Base-by-base conservation (phyloP, 345 rosid genomes). In the Corchorus olitorius region DNA sequence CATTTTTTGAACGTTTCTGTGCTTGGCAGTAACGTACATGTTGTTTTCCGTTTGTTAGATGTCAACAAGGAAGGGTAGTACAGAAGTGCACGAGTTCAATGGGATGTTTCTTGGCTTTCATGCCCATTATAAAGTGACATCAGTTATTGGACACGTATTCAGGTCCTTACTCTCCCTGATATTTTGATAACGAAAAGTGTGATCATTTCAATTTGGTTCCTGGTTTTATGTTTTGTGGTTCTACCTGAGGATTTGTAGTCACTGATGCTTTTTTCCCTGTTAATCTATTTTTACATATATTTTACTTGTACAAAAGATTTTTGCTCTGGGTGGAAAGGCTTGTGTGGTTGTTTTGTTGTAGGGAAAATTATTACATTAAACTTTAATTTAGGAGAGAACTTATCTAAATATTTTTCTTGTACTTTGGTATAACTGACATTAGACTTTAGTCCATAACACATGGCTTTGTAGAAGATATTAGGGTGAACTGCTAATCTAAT, bases 101-200 rank as follows among this genome's bases (percentile, higher is more conserved):
- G 94, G 93, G 58, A 74, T 39, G 64, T 95, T 95, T 86, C 84
- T 84, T 50, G 94, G 96, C 19, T 86, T 79, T 77, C 79, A 73
- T 13, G 93, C 84, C 1, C 87, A 85, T 60, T 89, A 76, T 65
- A 86, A 86, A 91, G 92, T 95, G 15, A 93, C 99, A 53, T 95
- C 98, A 53, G 99, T 95, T 14, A 87, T 87, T 27, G 98, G 99
- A 46, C 99, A 95, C 82, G 94, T 95, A 77, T 95, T 95, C 93
- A 91, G 99, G 99, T 94, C 54, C 61, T 79, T 76, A 70, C 78
- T 77, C 72, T 75, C 52, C 43, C 62, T 69, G 2, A 17, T 46
- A 6, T 35, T 9, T 70, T 77, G 50, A 34, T 50, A 35, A 63
- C 7, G 34, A 64, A 73, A 27, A 59, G 10, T 34, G 48, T 65